Evolutionary conservation across 2,329 filamentous ascomycete genomes (phyloP), one percentile per base, ranked within the genome.

Genomic region (Neofusicoccum cordaticola): DNA sequence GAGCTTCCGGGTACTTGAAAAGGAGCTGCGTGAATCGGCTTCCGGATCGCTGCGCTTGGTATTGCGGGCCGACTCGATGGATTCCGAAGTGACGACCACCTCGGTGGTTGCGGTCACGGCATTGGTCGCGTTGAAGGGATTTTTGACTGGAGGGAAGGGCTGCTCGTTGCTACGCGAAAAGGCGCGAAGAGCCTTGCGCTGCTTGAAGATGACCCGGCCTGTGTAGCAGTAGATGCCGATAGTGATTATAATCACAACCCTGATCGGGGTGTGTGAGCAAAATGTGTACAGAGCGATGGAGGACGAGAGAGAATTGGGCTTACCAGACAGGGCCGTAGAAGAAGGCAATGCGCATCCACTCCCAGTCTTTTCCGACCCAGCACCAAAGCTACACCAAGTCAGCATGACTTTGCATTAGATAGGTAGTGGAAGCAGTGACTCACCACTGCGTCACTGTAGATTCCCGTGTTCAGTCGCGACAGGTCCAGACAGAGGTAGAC

Each of bases 241-340:
- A 0, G 88, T 91, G 44, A 84, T 67, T 13, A 83, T 67, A 41
- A 91, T 88, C 7, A 86, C 79, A 39, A 89, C 50, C 74, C 74
- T 76, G n/a, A 22, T 2, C 31, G 34, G 22, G 9, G 31, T 53
- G 13, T n/a, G 17, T 56, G 6, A 42, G 17, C 1, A 8, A 35
- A 42, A 31, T 13, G 3, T 17, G 2, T 4, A 7, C 6, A 13
- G 41, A n/a, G n/a, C 6, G 6, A 15, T 11, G 53, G 13, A 3
- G 7, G 8, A 12, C 13, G 17, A 22, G n/a, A 3, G 41, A 12
- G 9, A 22, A 62, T 11, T 39, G 37, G 37, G 13, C 69, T 66
- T 68, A 89, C 89, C 88, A 91, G 64, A 90, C 83, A 5, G 88
- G 88, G 0, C 81, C 88, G 71, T 95, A 96, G 73, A 93, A 94